These are phyloP conservation scores for Gymnopus androsaceus DNA, from an alignment of 1,284 basidiomycete species.

Conservation along the genomic window DNA sequence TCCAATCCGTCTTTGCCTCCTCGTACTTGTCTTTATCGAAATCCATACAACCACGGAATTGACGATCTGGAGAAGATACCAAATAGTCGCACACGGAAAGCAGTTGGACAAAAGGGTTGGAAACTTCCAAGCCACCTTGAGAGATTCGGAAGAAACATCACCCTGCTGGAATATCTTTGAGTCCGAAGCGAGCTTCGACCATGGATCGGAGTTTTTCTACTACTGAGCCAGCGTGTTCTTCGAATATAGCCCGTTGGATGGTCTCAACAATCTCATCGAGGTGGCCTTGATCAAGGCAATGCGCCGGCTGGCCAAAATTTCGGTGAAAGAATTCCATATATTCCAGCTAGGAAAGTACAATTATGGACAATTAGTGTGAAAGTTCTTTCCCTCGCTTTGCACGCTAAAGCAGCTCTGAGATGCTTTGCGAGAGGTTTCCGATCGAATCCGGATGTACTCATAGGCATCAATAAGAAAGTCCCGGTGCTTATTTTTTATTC, in stretches of 20 bases:
- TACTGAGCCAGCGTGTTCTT: background rate
- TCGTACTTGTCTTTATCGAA: background rate
- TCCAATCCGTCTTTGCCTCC: background rate
- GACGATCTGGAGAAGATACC: background rate
- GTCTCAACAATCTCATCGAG: background rate
- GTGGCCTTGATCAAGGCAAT: background rate
- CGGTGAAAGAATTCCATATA: slow-evolving; percentile 3
- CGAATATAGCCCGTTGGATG: background rate
- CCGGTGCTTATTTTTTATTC: too few relatives aligned
- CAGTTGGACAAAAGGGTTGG: background rate
- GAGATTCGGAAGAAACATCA: background rate
- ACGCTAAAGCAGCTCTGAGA: too few relatives aligned
- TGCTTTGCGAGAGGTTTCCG: too few relatives aligned
- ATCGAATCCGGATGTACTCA: too few relatives aligned
- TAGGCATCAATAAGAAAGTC: too few relatives aligned
- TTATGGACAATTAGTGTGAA: background rate
- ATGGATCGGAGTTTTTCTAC: slow-evolving; percentile 2
- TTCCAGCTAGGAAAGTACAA: background rate
- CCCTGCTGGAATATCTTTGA: background rate
- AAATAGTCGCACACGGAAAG: background rate
- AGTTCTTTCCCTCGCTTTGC: background rate
- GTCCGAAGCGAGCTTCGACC: background rate
- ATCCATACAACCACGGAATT: background rate
- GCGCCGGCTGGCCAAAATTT: background rate
- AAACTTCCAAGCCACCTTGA: background rate